phyloP scores from a whole-genome alignment of 352 stramenopile genomes.

The Pseudoperonospora humuli region DNA sequence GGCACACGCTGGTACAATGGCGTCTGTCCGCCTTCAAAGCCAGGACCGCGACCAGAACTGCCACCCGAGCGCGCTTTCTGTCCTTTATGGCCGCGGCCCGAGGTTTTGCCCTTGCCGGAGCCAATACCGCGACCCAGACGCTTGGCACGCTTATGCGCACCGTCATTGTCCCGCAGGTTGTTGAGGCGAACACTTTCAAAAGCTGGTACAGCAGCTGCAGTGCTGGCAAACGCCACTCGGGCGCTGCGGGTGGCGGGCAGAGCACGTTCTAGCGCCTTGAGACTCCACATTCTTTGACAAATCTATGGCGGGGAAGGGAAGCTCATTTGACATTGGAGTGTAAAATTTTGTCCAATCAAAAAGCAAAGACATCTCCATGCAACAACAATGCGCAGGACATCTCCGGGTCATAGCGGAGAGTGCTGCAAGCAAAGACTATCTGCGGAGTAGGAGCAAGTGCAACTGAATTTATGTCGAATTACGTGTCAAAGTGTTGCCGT shows the following conservation, averaged over 20 bases:
- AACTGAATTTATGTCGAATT: too few species aligned
- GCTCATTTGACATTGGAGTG: not conserved
- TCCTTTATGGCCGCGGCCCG: conserved; percentile 95
- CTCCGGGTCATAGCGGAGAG: too few species aligned
- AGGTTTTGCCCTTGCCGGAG: conserved; percentile 93
- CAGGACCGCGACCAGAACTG: conserved; percentile 67
- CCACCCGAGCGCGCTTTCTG: conserved; percentile 91
- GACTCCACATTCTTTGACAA: conserved; percentile 34
- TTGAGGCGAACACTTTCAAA: conserved; percentile 70
- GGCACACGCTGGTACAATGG: conserved; percentile 94
- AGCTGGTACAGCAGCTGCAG: conserved; percentile 30
- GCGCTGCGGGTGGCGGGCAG: conserved; percentile 26
- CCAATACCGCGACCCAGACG: conserved; percentile 89
- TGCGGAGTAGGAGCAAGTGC: too few species aligned
- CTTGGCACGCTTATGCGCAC: conserved; percentile 85
- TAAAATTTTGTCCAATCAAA: not conserved
- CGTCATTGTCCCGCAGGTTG: conserved; percentile 80
- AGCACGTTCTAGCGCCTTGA: conserved; percentile 48
- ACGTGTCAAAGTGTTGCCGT: too few species aligned
- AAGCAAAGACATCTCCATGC: too few species aligned
- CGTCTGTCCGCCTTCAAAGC: conserved; percentile 98
- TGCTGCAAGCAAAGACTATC: too few species aligned
- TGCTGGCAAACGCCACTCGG: conserved; percentile 36
- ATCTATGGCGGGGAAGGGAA: conserved; percentile 8
- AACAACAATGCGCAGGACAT: too few species aligned